Evolutionary conservation across 2,329 filamentous ascomycete genomes (phyloP), one percentile per base, ranked within the genome.

Genomic region (Aphanocladium album): DNA sequence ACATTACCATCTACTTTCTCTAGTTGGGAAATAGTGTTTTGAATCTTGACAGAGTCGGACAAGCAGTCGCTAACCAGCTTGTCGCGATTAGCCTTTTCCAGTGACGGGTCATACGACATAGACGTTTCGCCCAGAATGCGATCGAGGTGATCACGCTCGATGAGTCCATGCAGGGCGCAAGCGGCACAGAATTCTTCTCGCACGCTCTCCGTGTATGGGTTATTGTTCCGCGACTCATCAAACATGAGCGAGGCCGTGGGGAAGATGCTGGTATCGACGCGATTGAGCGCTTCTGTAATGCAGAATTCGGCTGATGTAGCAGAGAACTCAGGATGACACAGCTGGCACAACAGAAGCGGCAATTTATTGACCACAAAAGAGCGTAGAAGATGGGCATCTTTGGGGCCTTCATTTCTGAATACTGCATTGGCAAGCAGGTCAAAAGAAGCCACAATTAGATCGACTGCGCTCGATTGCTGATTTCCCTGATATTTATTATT

Each of bases 1-100:
- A 91, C 91, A 72, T 97, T 97, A 1, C 93, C 93, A 68, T 96
- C 91, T 82, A 95, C 92, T 55, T 88, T 89, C 60, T 96, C 91
- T 25, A 99, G 79, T 67, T 96, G 91, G 43, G 87, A 84, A 45
- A 97, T 85, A 35, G 96, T 79, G 47, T 87, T 83, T 65, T 92
- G 89, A 1, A 90, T 85, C 64, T 87, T 85, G 63, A 91, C 89
- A 0, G 87, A 84, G 65, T 96, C 91, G 12, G 84, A 82, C 52
- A 89, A 82, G 64, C 92, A 96, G 69, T 95, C 88, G 53, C 86
- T 82, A 0, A 96, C 83, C 14, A 99, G 78, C 33, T 86, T 83
- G 30, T 95, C 89, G 72, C 93, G 95, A 51, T 83, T 81, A 67
- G 91, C 91, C 61, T 88, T 88, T 4, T 89, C 88, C 25, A 88